phyloP scores from a whole-genome alignment of 2,329 filamentous ascomycete genomes.

The Trichophyton equinum region DNA sequence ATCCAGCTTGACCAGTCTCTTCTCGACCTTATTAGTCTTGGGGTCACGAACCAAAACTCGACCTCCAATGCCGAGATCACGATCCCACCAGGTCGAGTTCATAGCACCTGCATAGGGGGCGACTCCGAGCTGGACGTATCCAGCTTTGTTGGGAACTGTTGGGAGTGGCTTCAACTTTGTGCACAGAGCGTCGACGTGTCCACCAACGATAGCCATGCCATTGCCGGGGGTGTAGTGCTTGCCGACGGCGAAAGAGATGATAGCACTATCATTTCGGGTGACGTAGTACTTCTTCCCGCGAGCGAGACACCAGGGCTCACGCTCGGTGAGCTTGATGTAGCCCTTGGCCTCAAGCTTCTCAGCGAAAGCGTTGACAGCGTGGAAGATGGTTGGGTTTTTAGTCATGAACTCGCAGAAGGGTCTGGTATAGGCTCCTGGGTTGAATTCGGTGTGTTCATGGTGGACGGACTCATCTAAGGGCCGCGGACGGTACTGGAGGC shows the following conservation, averaged over 20 bases:
- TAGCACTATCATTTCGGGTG: slow-evolving; percentile 69
- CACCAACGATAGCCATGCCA: slow-evolving; percentile 76
- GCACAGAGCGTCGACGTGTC: slow-evolving; percentile 85
- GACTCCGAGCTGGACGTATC: slow-evolving; percentile 79
- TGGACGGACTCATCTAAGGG: neutral
- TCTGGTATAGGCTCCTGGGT: slow-evolving; percentile 55
- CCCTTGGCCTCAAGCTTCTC: slow-evolving; percentile 58
- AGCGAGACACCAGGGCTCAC: slow-evolving; percentile 65
- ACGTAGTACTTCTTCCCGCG: slow-evolving; percentile 80
- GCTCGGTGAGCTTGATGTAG: slow-evolving; percentile 62
- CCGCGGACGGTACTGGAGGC: neutral
- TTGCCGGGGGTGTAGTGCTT: slow-evolving; percentile 70
- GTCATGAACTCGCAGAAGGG: slow-evolving; percentile 81
- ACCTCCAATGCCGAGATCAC: slow-evolving; percentile 82
- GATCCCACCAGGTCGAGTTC: slow-evolving; percentile 91
- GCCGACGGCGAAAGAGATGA: slow-evolving; percentile 78
- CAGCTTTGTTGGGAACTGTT: slow-evolving; percentile 68
- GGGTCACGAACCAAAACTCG: slow-evolving; percentile 70
- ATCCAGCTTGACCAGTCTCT: slow-evolving; percentile 75
- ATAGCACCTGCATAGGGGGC: slow-evolving; percentile 84
- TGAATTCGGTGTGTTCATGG: slow-evolving; percentile 1
- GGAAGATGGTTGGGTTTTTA: slow-evolving; percentile 85
- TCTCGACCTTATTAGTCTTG: slow-evolving; percentile 59
- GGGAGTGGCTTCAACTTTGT: slow-evolving; percentile 85
- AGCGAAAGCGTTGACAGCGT: slow-evolving; percentile 70